phyloP scores from a whole-genome alignment of 805 yeast species.

The Metschnikowia baotianmanensis region DNA sequence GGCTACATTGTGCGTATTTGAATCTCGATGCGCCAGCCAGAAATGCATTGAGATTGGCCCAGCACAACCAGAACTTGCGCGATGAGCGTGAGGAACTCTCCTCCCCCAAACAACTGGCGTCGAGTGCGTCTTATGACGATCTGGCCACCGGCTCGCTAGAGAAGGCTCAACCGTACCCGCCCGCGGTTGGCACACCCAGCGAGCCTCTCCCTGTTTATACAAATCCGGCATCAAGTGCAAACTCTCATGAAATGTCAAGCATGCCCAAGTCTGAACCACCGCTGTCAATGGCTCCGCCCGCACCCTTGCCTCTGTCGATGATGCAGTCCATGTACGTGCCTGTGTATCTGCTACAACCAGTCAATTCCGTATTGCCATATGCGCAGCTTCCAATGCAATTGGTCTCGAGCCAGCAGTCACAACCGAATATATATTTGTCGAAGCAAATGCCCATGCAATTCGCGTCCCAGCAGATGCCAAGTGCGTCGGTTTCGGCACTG shows the following conservation, averaged over 20 bases:
- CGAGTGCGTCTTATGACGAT: not conserved
- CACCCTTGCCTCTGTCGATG: not conserved
- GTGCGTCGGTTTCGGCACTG: not conserved
- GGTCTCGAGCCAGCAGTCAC: constrained; percentile 7
- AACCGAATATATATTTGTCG: constrained; percentile 4
- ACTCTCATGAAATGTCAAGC: constrained; percentile 1
- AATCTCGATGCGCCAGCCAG: constrained; percentile 48
- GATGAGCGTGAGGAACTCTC: constrained; percentile 18
- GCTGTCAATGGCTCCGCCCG: constrained; percentile 2
- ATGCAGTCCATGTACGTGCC: constrained; percentile 8
- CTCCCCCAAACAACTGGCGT: constrained; percentile 1
- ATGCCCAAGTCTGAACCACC: not conserved
- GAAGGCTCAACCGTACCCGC: constrained; percentile 3
- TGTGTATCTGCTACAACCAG: constrained; percentile 6
- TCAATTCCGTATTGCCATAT: constrained; percentile 2
- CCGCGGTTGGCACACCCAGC: not conserved
- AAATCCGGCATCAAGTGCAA: not conserved
- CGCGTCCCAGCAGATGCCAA: not conserved
- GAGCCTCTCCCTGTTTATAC: constrained; percentile 1
- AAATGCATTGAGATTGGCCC: constrained; percentile 50
- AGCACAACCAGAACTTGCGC: constrained; percentile 38
- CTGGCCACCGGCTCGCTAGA: not conserved
- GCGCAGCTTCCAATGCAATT: constrained; percentile 11
- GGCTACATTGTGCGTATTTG: constrained; percentile 48
- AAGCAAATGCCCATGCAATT: constrained; percentile 3